Evolutionary conservation across 371 early-diverging fungal genomes (phyloP).

Genomic region (Entomophthora muscae): DNA sequence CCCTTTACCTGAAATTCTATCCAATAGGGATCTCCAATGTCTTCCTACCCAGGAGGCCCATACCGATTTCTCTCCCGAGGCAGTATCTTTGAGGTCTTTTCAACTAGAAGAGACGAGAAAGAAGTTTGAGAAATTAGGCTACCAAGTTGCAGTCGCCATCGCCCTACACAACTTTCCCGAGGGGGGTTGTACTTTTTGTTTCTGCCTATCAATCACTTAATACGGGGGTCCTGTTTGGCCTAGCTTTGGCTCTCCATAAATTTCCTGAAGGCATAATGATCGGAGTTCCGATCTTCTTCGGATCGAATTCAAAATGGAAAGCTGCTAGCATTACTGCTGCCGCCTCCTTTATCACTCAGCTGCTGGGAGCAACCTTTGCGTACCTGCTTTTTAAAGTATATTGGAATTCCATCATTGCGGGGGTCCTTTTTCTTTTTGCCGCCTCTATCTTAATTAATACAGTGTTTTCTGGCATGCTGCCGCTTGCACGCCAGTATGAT

Average conservation of each 20-base stretch:
- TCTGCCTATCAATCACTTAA: slow-evolving; percentile 5
- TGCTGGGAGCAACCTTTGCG: slow-evolving; percentile 11
- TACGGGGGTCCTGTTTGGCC: slow-evolving; percentile 11
- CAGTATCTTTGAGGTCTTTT: neutral
- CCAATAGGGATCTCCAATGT: neutral
- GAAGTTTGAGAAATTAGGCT: slow-evolving; percentile 4
- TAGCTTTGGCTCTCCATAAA: slow-evolving; percentile 14
- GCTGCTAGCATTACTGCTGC: slow-evolving; percentile 7
- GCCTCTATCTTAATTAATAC: slow-evolving; percentile 9
- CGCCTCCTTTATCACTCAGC: slow-evolving; percentile 8
- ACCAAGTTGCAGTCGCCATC: slow-evolving; percentile 10
- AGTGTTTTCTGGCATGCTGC: slow-evolving; percentile 12
- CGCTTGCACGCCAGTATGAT: slow-evolving; percentile 11
- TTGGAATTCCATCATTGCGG: slow-evolving; percentile 11
- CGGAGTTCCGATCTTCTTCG: slow-evolving; percentile 11
- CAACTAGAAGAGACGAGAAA: neutral
- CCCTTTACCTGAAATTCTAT: neutral
- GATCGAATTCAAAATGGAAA: slow-evolving; percentile 9
- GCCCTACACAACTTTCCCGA: slow-evolving; percentile 14
- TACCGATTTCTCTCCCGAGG: neutral
- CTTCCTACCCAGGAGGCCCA: neutral
- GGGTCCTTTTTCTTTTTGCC: slow-evolving; percentile 9
- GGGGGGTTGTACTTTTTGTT: slow-evolving; percentile 12
- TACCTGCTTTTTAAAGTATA: slow-evolving; percentile 10
- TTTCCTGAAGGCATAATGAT: slow-evolving; percentile 15